phyloP scores from a whole-genome alignment of 169 alveolate genomes.

The Eimeria falciformis region DNA sequence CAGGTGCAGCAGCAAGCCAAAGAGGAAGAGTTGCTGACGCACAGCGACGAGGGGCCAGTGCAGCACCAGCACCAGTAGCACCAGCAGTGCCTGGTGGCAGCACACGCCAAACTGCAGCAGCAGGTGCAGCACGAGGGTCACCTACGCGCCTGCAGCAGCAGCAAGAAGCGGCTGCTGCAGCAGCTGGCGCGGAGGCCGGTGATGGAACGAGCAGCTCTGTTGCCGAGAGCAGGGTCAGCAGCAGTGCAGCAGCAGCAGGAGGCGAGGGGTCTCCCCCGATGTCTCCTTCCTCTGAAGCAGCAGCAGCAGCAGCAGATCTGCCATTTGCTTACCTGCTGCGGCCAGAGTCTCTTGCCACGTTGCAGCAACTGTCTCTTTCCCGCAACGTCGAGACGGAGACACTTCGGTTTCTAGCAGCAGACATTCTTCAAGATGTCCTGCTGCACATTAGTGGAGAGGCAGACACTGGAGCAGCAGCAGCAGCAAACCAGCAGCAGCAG shows the following conservation, averaged over 20 bases:
- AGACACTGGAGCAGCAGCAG: not conserved
- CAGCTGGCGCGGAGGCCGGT: not conserved
- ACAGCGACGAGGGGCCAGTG: slow-evolving; percentile 5
- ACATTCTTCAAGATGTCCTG: slow-evolving; percentile 4
- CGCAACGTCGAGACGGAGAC: slow-evolving; percentile 8
- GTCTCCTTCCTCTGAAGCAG: slow-evolving; percentile 17
- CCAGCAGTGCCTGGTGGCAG: not conserved
- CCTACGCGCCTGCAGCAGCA: slow-evolving; percentile 40
- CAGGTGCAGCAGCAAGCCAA: not conserved
- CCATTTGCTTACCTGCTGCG: slow-evolving; percentile 25
- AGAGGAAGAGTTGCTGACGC: not conserved
- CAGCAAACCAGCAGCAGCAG: slow-evolving; percentile 5
- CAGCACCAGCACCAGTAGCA: not conserved
- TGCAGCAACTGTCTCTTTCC: slow-evolving; percentile 7
- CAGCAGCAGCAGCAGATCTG: slow-evolving; percentile 38
- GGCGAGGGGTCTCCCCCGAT: slow-evolving; percentile 2
- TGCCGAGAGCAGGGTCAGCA: not conserved
- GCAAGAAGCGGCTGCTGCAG: not conserved
- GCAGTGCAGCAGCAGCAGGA: not conserved
- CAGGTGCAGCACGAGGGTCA: not conserved
- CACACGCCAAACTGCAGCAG: not conserved
- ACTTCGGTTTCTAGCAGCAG: slow-evolving; percentile 16
- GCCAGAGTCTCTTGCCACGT: slow-evolving; percentile 12
- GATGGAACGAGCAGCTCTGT: not conserved
- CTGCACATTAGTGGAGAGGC: not conserved